Percentiles rank a stretch among this genome's conserved stretches.
Evolutionary conservation across 208 protist genomes (phyloP).

Genomic region (Crithidia bombi): DNA sequence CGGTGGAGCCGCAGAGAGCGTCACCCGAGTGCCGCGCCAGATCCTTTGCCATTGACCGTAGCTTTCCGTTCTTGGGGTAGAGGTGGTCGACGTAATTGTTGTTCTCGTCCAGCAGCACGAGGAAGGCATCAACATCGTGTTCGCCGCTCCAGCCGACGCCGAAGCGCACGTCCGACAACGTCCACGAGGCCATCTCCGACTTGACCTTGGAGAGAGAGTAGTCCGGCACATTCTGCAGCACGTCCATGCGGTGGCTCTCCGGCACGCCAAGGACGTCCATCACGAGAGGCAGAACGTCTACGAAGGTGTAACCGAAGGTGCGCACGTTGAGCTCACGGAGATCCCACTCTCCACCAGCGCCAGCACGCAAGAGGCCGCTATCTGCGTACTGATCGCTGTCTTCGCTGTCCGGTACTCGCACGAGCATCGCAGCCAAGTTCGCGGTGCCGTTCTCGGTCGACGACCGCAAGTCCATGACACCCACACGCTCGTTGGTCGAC

Average conservation of each 20-base stretch:
- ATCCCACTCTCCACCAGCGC: constrained; percentile 53
- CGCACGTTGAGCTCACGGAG: constrained; percentile 81
- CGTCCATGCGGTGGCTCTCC: constrained; percentile 45
- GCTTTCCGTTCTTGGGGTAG: constrained; percentile 59
- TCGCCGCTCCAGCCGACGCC: constrained; percentile 80
- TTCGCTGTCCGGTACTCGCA: constrained; percentile 41
- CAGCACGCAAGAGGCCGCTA: neutral
- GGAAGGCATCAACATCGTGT: constrained; percentile 82
- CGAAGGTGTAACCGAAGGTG: constrained; percentile 80
- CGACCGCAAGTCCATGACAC: constrained; percentile 58
- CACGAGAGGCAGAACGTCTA: constrained; percentile 80
- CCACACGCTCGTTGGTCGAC: constrained; percentile 62
- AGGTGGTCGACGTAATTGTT: constrained; percentile 82
- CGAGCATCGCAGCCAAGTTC: constrained; percentile 70
- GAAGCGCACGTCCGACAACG: constrained; percentile 79
- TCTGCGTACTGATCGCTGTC: neutral
- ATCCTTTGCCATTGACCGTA: constrained; percentile 46
- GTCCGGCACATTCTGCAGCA: constrained; percentile 55
- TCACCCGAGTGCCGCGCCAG: constrained; percentile 73
- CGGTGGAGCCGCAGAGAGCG: constrained; percentile 47
- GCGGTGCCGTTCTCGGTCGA: constrained; percentile 68
- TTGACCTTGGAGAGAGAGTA: constrained; percentile 65
- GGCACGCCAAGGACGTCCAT: constrained; percentile 68
- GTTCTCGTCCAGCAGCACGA: constrained; percentile 73
- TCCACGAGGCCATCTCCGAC: constrained; percentile 28